Base-by-base conservation (phyloP, 441 rosid genomes). In the Rhodomyrtus psidioides region DNA sequence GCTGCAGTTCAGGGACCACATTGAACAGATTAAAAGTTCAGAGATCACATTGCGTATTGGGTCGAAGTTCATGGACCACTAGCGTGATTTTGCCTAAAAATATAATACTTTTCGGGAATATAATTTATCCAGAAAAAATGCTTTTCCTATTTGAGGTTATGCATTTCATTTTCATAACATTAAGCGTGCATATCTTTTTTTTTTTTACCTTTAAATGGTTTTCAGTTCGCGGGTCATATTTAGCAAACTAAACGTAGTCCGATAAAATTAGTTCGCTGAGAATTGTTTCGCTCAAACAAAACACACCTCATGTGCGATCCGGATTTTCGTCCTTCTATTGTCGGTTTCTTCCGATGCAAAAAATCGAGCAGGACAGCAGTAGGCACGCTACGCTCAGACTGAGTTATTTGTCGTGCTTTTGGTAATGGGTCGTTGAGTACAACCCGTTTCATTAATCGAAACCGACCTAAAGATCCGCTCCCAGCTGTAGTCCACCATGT, bases 331-430 rank as follows among this genome's bases (percentile, higher is more conserved):
- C 13, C 34, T 65, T 10, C 15, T 65, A 34, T 10, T 1, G 6
- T 21, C 2, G n/a, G n/a, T 0, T 65, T 65, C n/a, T 65, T 65
- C 1, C 5, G 1, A 34, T 19, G 26, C 0, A 1, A 65, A 65
- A 34, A 65, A 34, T 39, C 15, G 0, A 39, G 49, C 23, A 70
- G 15, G n/a, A 8, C 34, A 9, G 9, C 7, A 1, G 21, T 12
- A 1, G 2, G 44, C 49, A 34, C 13, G 7, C 4, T 39, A 1
- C 1, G 16, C 19, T 39, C 6, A 34, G 0, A 12, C 12, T 12
- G 26, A 26, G 60, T 57, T 57, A 12, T 10, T 26, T 39, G 49
- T 6, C 15, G 13, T 26, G 1, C 8, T 21, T 70, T 19, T 70
- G 42, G 6, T 10, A 70, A 24, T 10, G n/a, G 4, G 14, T 34